Conservation (phyloP, 1,139 yeast species). For the Magnusiomyces clavatus region DNA sequence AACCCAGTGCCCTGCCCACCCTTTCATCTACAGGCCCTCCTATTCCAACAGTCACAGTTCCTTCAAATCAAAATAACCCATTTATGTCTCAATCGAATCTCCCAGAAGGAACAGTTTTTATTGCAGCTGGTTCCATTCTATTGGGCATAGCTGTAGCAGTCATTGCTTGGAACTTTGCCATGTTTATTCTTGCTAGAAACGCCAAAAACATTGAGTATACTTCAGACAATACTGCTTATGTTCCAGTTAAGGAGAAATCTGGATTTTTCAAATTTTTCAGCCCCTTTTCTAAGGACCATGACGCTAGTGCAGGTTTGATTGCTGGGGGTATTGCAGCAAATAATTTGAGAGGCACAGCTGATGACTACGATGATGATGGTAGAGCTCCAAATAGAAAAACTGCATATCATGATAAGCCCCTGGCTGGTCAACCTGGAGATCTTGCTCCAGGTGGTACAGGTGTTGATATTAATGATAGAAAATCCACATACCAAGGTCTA, state of each 20-base stretch:
- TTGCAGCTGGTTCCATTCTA: constrained; percentile 65
- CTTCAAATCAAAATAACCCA: constrained; percentile 53
- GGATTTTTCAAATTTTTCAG: not conserved
- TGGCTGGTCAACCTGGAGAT: not conserved
- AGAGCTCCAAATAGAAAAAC: not conserved
- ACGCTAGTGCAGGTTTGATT: too few relatives aligned
- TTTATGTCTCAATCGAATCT: constrained; percentile 43
- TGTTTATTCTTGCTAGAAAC: constrained; percentile 8
- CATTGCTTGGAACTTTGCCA: constrained; percentile 29
- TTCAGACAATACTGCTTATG: too few relatives aligned
- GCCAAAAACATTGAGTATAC: constrained; percentile 4
- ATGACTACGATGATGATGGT: constrained; percentile 2
- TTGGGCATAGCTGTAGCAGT: constrained; percentile 47
- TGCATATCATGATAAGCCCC: not conserved
- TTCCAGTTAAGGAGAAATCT: too few relatives aligned
- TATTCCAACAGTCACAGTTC: constrained; percentile 58
- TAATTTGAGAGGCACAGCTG: constrained; percentile 2
- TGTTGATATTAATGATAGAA: constrained; percentile 1
- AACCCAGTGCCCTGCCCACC: constrained; percentile 15
- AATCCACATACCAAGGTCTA: constrained; percentile 30
- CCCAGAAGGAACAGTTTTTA: constrained; percentile 73
- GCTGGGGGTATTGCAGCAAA: constrained; percentile 2
- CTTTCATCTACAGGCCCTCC: constrained; percentile 23
- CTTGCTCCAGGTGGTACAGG: not conserved
- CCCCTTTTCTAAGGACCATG: not conserved